These are phyloP conservation scores for Paralagenidium karlingii DNA, from an alignment of 352 stramenopile genomes.

Conservation along the genomic window DNA sequence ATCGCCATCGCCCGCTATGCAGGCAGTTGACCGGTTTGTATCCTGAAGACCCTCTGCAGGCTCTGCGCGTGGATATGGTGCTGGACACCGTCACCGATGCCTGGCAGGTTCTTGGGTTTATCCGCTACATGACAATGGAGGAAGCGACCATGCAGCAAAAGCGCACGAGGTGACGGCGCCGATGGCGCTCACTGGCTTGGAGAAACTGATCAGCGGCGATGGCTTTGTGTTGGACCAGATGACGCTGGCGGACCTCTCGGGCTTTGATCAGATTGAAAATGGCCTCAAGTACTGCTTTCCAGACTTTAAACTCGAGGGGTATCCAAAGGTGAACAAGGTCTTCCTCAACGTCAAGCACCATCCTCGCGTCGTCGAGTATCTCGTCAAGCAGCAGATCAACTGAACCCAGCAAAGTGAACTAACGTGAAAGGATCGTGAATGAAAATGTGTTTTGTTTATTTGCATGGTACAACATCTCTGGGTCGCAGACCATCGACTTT, in stretches of 20 bases:
- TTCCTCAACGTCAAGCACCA: slow-evolving; percentile 19
- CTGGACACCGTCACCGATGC: slow-evolving; percentile 1
- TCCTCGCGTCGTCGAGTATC: slow-evolving; percentile 16
- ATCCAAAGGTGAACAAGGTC: slow-evolving; percentile 31
- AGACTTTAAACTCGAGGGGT: slow-evolving; percentile 8
- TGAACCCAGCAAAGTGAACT: no score
- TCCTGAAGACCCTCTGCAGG: slow-evolving; percentile 11
- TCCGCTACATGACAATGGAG: slow-evolving; percentile 12
- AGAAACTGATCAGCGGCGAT: background rate
- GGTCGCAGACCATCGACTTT: no score
- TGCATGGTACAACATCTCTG: no score
- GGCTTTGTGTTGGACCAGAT: slow-evolving; percentile 5
- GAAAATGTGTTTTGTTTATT: no score
- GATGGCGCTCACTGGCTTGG: background rate
- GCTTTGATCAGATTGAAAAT: slow-evolving; percentile 19
- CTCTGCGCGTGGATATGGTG: slow-evolving; percentile 15
- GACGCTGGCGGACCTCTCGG: background rate
- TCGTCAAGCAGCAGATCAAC: slow-evolving; percentile 14
- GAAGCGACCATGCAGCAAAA: background rate
- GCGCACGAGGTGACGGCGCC: background rate
- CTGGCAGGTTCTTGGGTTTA: slow-evolving; percentile 29
- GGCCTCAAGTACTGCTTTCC: slow-evolving; percentile 14
- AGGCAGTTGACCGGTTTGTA: slow-evolving; percentile 16
- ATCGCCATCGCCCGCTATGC: slow-evolving; percentile 22
- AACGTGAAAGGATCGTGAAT: no score